These are phyloP conservation scores for Glebionis coronaria DNA, from an alignment of 129 eudicot genomes.

Conservation along the genomic window DNA sequence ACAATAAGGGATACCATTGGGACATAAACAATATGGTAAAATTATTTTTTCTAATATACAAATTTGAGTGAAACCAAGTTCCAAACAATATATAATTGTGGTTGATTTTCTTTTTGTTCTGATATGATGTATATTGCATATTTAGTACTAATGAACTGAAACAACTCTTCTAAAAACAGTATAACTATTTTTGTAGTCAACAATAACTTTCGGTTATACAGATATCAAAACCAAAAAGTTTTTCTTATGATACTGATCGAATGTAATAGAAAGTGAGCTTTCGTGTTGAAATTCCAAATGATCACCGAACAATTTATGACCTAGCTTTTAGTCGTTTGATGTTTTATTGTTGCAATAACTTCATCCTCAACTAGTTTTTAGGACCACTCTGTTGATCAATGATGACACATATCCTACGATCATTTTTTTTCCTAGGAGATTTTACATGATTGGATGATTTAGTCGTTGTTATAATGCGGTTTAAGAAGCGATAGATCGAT, in stretches of 20 bases:
- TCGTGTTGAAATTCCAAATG: slow-evolving; percentile 53
- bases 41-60: no score
- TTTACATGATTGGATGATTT: slow-evolving; percentile 4
- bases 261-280: slow-evolving; percentile 36
- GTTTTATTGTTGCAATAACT: slow-evolving; percentile 33
- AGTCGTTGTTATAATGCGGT: not conserved
- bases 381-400: slow-evolving; percentile 48
- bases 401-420: not conserved
- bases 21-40: no score
- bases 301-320: slow-evolving; percentile 32
- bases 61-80: no score
- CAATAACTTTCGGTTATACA: no score
- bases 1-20: no score
- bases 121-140: no score
- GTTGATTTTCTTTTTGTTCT: no score
- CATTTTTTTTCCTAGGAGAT: slow-evolving; percentile 5
- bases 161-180: no score
- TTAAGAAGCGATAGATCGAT: not conserved
- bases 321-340: slow-evolving; percentile 23
- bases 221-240: not conserved
- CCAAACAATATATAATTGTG: no score
- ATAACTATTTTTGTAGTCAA: no score
- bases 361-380: slow-evolving; percentile 43
- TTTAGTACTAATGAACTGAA: no score
- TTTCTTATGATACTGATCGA: not conserved